Percentiles rank a stretch among this genome's conserved stretches.
These are phyloP conservation scores for Lodderomyces parapsilosis DNA, from an alignment of 1,139 yeast genomes.

Conservation along the genomic window DNA sequence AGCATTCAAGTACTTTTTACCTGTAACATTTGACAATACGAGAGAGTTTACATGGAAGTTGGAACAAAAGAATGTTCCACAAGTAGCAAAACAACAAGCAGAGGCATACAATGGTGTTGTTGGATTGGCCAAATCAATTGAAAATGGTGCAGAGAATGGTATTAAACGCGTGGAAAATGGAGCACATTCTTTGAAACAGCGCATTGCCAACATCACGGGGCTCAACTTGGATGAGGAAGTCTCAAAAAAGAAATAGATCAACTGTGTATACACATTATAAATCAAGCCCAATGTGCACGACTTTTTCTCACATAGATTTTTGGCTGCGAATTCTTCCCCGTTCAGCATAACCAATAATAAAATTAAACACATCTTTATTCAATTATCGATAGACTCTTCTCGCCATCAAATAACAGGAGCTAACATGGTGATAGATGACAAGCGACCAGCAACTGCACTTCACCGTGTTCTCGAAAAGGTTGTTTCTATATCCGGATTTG, in stretches of 20 bases:
- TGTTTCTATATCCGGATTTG: slow-evolving; percentile 19
- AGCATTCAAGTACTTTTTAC: slow-evolving; percentile 75
- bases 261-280: neutral
- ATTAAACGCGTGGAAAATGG: slow-evolving; percentile 39
- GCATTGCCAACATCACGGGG: slow-evolving; percentile 64
- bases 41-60: slow-evolving; percentile 59
- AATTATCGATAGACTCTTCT: too few relatives aligned
- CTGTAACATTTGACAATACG: slow-evolving; percentile 72
- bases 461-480: slow-evolving; percentile 30
- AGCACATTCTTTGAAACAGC: slow-evolving; percentile 44
- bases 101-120: slow-evolving; percentile 47
- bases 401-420: neutral
- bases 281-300: neutral
- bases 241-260: slow-evolving; percentile 45
- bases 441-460: slow-evolving; percentile 32
- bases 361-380: too few relatives aligned
- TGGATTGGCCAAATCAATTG: slow-evolving; percentile 43
- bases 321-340: slow-evolving; percentile 3
- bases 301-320: neutral
- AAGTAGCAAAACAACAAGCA: slow-evolving; percentile 64
- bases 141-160: slow-evolving; percentile 33
- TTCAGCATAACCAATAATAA: slow-evolving; percentile 1
- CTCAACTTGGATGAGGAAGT: slow-evolving; percentile 65
- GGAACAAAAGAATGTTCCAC: slow-evolving; percentile 66
- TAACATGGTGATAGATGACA: slow-evolving; percentile 5